Conservation (phyloP, 2,329 filamentous ascomycete genomes). For the Cordyceps fumosorosea region DNA sequence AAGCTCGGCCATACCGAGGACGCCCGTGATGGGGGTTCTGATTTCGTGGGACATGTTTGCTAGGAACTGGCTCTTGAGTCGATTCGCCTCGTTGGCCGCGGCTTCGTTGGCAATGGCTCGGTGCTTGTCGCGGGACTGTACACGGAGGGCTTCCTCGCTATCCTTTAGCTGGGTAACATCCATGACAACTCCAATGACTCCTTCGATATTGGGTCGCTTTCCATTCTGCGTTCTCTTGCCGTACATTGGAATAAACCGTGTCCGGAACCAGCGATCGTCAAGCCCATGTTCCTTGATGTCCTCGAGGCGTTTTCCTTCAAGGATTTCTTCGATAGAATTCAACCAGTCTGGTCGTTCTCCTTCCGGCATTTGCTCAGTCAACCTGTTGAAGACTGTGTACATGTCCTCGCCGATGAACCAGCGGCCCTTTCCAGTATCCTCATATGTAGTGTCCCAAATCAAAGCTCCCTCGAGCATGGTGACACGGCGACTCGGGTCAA, state of each 20-base stretch:
- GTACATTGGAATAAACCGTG: conserved; percentile 61
- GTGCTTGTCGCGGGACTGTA: conserved; percentile 62
- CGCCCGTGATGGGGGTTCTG: conserved; percentile 70
- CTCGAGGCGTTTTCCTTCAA: conserved; percentile 53
- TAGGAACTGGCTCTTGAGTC: conserved; percentile 73
- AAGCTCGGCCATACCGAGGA: conserved; percentile 74
- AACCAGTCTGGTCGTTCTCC: conserved; percentile 44
- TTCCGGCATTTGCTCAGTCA: conserved; percentile 36
- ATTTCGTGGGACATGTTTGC: conserved; percentile 82
- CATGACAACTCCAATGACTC: conserved; percentile 73
- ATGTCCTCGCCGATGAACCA: conserved; percentile 56
- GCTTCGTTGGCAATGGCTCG: conserved; percentile 67
- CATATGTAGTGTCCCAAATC: conserved; percentile 43
- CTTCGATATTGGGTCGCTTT: conserved; percentile 48
- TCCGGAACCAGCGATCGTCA: conserved; percentile 61
- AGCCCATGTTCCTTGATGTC: conserved; percentile 59
- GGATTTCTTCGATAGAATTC: conserved; percentile 55
- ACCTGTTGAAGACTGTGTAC: conserved; percentile 54
- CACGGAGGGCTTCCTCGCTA: conserved; percentile 55
- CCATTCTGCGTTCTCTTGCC: conserved; percentile 48
- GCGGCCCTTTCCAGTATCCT: conserved; percentile 33
- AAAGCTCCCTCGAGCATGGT: conserved; percentile 65
- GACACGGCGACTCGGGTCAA: conserved; percentile 55
- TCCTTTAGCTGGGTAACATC: conserved; percentile 68
- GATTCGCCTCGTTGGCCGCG: conserved; percentile 72